Percentiles rank a stretch among this genome's conserved stretches.
Conservation (phyloP, 2,329 filamentous ascomycete species). For the Fusarium sp. region DNA sequence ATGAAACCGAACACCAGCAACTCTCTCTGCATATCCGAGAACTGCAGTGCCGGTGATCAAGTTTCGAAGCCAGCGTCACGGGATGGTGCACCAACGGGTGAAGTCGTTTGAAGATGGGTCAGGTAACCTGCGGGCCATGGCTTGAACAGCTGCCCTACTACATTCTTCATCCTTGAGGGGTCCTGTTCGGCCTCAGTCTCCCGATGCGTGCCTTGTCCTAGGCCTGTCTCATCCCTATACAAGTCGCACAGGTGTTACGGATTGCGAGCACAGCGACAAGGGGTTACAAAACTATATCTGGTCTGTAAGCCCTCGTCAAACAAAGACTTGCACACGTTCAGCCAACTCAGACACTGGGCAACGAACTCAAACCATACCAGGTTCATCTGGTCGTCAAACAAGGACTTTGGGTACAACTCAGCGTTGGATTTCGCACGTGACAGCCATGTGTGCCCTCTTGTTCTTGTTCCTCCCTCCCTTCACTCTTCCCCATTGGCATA, state of each 20-base stretch:
- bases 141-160: slow-evolving; percentile 4
- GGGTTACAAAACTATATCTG: neutral
- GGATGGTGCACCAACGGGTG: neutral
- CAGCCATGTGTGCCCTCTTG: slow-evolving; percentile 2
- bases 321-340: neutral
- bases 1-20: slow-evolving; percentile 9
- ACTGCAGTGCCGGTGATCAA: neutral
- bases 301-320: neutral
- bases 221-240: slow-evolving; percentile 16
- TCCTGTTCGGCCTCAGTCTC: neutral
- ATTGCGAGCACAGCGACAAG: neutral
- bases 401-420: neutral
- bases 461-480: slow-evolving; percentile 6
- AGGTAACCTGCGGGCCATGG: slow-evolving; percentile 7
- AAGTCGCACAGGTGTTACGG: neutral
- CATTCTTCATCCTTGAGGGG: slow-evolving; percentile 1
- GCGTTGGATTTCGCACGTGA: neutral
- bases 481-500: neutral
- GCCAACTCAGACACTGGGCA: neutral
- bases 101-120: neutral
- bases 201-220: slow-evolving; percentile 1
- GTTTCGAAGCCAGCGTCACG: neutral
- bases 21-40: slow-evolving; percentile 7
- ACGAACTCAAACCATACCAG: neutral
- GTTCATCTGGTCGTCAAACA: neutral